phyloP scores from a whole-genome alignment of 257 asterid genomes.

The Marsdenia floribunda region DNA sequence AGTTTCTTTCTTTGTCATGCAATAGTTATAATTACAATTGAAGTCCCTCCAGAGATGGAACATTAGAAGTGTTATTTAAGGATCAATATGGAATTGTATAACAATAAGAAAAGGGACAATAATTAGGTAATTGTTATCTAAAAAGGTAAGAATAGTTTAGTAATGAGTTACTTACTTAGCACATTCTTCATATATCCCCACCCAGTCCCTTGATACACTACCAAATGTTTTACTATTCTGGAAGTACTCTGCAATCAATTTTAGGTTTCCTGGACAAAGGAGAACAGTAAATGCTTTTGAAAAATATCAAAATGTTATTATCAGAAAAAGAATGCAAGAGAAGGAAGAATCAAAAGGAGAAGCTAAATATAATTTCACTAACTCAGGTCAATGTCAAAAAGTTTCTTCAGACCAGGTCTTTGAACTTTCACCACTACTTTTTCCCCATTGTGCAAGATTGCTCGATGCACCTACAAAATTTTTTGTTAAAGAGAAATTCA shows the following conservation, averaged over 20 bases:
- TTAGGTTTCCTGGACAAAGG: slow-evolving; percentile 64
- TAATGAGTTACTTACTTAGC: slow-evolving; percentile 58
- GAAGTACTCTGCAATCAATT: slow-evolving; percentile 85
- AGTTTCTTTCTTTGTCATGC: not conserved
- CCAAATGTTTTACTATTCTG: slow-evolving; percentile 88
- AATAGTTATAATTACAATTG: not conserved
- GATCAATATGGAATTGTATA: not conserved
- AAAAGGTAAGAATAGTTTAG: not conserved
- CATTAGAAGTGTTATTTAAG: not conserved
- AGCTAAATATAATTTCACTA: slow-evolving; percentile 20
- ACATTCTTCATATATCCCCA: slow-evolving; percentile 96
- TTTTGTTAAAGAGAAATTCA: slow-evolving; percentile 27
- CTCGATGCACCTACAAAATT: slow-evolving; percentile 78
- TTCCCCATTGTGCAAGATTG: slow-evolving; percentile 85
- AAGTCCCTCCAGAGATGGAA: not conserved
- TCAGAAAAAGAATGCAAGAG: not conserved
- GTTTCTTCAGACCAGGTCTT: slow-evolving; percentile 88
- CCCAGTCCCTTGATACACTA: slow-evolving; percentile 93
- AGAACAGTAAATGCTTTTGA: slow-evolving; percentile 2
- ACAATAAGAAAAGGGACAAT: not conserved
- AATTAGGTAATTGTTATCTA: not conserved
- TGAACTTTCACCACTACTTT: slow-evolving; percentile 90
- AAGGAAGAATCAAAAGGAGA: not conserved
- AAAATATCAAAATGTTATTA: not conserved
- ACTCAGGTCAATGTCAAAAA: slow-evolving; percentile 92